A percentile compares a stretch with the other conserved stretches of the same genome.
phyloP scores from a whole-genome alignment of 2,329 filamentous ascomycete genomes.

The Fonsecaea nubica region DNA sequence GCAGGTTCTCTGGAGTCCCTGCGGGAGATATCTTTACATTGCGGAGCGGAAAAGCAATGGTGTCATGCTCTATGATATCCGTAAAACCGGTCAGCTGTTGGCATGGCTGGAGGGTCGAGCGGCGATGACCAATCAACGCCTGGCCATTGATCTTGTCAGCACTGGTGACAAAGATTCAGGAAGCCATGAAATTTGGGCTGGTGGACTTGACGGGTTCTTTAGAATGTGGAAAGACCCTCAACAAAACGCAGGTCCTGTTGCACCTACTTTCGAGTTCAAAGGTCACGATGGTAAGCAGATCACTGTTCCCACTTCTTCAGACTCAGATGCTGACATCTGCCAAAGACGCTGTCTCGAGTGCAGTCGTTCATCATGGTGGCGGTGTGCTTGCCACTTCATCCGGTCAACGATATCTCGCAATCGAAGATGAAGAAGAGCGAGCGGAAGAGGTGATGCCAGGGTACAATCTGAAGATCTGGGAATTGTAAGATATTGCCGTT shows the following conservation, averaged over 20 bases:
- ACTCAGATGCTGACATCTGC: constrained; percentile 8
- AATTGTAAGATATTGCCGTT: constrained; percentile 14
- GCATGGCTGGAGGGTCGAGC: constrained; percentile 57
- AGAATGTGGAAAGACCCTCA: constrained; percentile 58
- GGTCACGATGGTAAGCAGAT: constrained; percentile 54
- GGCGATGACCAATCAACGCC: constrained; percentile 60
- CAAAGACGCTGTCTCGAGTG: constrained; percentile 54
- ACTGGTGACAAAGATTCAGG: constrained; percentile 43
- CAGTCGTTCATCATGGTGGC: constrained; percentile 55
- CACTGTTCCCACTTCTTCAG: background rate
- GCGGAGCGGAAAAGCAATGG: constrained; percentile 63
- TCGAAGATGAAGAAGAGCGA: constrained; percentile 14
- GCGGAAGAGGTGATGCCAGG: constrained; percentile 33
- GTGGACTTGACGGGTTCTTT: constrained; percentile 63
- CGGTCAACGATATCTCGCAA: constrained; percentile 47
- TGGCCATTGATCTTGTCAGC: constrained; percentile 61
- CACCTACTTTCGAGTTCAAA: constrained; percentile 52
- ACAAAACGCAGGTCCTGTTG: constrained; percentile 49
- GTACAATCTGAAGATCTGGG: constrained; percentile 35
- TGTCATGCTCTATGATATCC: constrained; percentile 65
- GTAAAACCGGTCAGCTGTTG: constrained; percentile 59
- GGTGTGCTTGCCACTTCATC: constrained; percentile 59
- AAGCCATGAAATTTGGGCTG: constrained; percentile 64
- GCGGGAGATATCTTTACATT: constrained; percentile 64
- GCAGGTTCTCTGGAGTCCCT: constrained; percentile 63